These are phyloP conservation scores for Picea glauca DNA, from an alignment of 75 land plant species.

Conservation along the genomic window DNA sequence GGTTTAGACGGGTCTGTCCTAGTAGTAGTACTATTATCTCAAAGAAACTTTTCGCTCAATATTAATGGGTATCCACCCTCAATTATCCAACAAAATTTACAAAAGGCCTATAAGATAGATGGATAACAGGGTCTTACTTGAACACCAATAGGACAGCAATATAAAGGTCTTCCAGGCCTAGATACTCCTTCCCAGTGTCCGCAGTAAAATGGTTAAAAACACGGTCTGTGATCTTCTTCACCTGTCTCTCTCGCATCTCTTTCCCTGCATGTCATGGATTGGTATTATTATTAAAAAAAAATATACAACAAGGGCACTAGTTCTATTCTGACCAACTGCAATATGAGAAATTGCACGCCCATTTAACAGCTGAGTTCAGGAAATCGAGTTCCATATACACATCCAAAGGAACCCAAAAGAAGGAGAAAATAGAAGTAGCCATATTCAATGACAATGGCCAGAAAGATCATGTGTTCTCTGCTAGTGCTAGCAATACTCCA, in stretches of 20 bases:
- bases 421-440: too few species aligned
- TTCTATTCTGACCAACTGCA: neutral
- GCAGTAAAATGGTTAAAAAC: slow-evolving; percentile 52
- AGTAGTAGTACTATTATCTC: neutral
- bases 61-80: neutral
- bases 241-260: slow-evolving; percentile 45
- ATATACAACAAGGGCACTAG: neutral
- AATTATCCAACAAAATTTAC: neutral
- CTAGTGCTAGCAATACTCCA: neutral
- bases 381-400: neutral
- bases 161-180: slow-evolving; percentile 66
- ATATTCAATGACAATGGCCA: too few species aligned
- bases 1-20: too few species aligned
- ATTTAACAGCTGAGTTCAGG: neutral
- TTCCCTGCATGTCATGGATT: slow-evolving; percentile 34
- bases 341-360: neutral
- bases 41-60: slow-evolving; percentile 1
- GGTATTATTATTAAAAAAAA: neutral
- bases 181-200: slow-evolving; percentile 27
- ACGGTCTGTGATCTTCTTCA: slow-evolving; percentile 48
- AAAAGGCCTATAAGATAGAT: neutral
- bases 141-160: slow-evolving; percentile 70
- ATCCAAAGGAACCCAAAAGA: neutral
- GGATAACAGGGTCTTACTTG: slow-evolving; percentile 39
- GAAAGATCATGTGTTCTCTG: too few species aligned